Percentiles rank a stretch among this genome's conserved stretches.
These are phyloP conservation scores for Kingdonia uniflora DNA, from an alignment of 164 flowering plant species.

Conservation along the genomic window DNA sequence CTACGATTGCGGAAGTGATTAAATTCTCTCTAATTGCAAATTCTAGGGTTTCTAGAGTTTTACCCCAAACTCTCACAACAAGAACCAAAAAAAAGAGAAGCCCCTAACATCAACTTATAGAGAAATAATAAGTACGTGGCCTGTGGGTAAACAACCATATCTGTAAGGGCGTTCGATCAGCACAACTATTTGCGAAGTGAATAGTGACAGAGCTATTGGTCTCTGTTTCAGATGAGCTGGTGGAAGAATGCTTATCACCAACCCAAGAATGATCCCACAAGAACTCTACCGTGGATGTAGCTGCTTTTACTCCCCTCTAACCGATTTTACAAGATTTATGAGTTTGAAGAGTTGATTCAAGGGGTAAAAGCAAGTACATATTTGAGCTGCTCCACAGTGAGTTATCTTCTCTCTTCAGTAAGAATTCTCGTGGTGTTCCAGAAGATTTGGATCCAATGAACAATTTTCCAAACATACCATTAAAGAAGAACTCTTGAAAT, in stretches of 20 bases:
- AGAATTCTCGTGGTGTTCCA: slow-evolving; percentile 38
- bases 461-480: slow-evolving; percentile 70
- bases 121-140: no score
- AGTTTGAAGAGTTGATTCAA: slow-evolving; percentile 19
- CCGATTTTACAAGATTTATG: slow-evolving; percentile 28
- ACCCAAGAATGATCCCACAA: slow-evolving; percentile 27
- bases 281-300: slow-evolving; percentile 46
- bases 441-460: slow-evolving; percentile 45
- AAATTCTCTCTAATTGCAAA: no score
- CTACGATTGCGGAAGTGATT: no score
- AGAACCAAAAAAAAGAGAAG: no score
- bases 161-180: no score
- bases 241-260: slow-evolving; percentile 12
- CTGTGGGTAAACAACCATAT: no score
- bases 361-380: slow-evolving; percentile 75
- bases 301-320: slow-evolving; percentile 51
- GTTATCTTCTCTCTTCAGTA: slow-evolving; percentile 34
- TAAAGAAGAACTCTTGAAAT: slow-evolving; percentile 79
- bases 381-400: slow-evolving; percentile 53
- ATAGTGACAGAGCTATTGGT: slow-evolving; percentile 16
- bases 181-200: slow-evolving; percentile 53
- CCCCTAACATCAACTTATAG: no score
- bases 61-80: no score
- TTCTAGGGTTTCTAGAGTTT: no score
- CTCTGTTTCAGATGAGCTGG: slow-evolving; percentile 9